These are phyloP conservation scores for Globisporangium nodosum DNA, from an alignment of 352 stramenopile genomes.

Conservation along the genomic window DNA sequence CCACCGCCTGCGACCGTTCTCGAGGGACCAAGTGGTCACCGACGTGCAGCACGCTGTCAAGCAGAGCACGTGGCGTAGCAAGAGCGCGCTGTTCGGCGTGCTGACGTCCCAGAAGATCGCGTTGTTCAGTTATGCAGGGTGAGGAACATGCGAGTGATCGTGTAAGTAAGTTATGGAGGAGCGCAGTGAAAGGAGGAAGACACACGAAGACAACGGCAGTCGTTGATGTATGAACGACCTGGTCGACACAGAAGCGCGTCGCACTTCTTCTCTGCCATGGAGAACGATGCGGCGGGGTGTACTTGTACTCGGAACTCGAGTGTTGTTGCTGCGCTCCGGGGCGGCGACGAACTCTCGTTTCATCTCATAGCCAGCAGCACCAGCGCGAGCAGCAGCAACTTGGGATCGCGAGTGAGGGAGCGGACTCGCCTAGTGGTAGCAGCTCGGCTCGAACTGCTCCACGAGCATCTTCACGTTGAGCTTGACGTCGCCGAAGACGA, in stretches of 20 bases:
- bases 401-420: neutral
- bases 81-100: conserved; percentile 26
- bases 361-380: neutral
- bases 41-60: conserved; percentile 33
- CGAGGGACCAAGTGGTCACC: conserved; percentile 8
- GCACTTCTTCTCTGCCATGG: neutral
- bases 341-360: neutral
- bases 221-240: neutral
- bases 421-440: conserved; percentile 12
- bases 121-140: conserved; percentile 12
- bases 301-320: neutral
- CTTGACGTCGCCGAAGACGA: conserved; percentile 17
- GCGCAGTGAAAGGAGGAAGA: neutral
- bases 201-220: too few relatives aligned
- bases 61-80: conserved; percentile 19
- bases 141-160: neutral
- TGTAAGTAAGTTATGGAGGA: neutral
- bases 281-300: neutral
- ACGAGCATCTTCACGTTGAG: conserved; percentile 32
- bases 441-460: conserved; percentile 23
- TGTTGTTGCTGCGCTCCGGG: neutral
- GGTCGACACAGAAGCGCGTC: too few relatives aligned
- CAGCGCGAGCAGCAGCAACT: neutral
- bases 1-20: conserved; percentile 10
- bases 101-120: conserved; percentile 26